Conservation (phyloP, 176 grass and related monocot species). For the Olyra latifolia region DNA sequence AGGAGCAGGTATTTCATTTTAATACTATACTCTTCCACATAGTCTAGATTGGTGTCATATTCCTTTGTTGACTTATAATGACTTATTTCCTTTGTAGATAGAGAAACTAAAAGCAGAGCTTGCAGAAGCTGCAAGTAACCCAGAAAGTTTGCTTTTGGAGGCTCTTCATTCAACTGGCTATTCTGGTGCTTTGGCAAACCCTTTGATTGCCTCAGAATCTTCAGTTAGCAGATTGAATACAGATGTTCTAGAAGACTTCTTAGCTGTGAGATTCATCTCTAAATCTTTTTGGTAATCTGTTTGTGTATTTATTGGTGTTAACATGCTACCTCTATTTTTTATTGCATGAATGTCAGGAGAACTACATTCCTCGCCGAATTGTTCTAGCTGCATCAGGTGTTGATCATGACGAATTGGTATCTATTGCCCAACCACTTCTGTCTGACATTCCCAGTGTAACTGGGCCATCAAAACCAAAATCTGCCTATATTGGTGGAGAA, state of each 20-base stretch:
- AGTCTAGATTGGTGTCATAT: slow-evolving; percentile 15
- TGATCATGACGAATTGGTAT: slow-evolving; percentile 75
- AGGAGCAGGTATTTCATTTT: slow-evolving; percentile 69
- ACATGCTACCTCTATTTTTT: slow-evolving; percentile 8
- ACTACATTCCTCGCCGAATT: slow-evolving; percentile 78
- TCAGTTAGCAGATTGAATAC: slow-evolving; percentile 65
- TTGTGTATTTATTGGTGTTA: not conserved
- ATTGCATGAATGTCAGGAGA: slow-evolving; percentile 59
- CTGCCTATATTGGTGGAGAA: slow-evolving; percentile 81
- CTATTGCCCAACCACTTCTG: slow-evolving; percentile 79
- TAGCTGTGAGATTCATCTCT: slow-evolving; percentile 57
- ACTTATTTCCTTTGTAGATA: slow-evolving; percentile 48
- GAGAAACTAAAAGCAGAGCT: slow-evolving; percentile 59
- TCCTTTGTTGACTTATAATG: not conserved
- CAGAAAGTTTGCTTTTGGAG: slow-evolving; percentile 82
- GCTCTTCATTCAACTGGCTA: slow-evolving; percentile 90
- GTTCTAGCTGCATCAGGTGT: slow-evolving; percentile 89
- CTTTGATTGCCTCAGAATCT: slow-evolving; percentile 70
- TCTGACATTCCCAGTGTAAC: slow-evolving; percentile 63
- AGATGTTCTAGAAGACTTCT: slow-evolving; percentile 68
- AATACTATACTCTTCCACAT: not conserved
- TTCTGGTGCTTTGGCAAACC: slow-evolving; percentile 94
- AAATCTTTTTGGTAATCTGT: slow-evolving; percentile 23
- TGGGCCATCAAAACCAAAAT: slow-evolving; percentile 59
- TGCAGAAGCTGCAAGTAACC: slow-evolving; percentile 61